Evolutionary conservation across 768 basidiomycete species (phyloP).

Genomic region (Lactarius evosmus): DNA sequence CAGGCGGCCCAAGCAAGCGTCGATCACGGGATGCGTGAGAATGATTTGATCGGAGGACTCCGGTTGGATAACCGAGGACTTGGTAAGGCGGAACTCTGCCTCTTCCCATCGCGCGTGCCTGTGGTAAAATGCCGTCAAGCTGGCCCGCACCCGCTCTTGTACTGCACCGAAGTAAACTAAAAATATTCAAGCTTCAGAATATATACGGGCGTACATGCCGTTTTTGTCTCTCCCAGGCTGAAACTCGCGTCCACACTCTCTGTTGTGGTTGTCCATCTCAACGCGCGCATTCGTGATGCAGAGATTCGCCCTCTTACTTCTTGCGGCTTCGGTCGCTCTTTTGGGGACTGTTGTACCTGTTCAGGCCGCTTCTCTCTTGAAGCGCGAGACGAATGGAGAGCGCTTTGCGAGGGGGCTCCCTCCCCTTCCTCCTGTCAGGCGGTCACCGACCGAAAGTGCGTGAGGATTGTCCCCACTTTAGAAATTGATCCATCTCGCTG

Average conservation of each 20-base stretch:
- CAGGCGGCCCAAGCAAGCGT: no score
- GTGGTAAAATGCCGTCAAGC: not conserved
- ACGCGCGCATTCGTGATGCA: constrained; percentile 2
- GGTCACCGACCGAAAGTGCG: not conserved
- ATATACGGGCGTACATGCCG: not conserved
- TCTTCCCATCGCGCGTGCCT: no score
- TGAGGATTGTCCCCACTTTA: not conserved
- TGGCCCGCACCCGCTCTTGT: not conserved
- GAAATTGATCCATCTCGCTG: not conserved
- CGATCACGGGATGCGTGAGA: not conserved
- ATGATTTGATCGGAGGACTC: not conserved
- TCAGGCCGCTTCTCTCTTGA: not conserved
- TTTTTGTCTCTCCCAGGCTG: not conserved
- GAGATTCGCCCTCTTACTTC: not conserved
- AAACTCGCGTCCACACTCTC: not conserved
- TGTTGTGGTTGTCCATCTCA: not conserved
- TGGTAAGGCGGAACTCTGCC: not conserved
- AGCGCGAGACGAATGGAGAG: constrained; percentile 3
- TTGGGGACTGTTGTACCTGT: not conserved
- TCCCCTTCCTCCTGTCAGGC: not conserved
- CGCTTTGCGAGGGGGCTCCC: constrained; percentile 8
- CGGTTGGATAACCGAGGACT: not conserved
- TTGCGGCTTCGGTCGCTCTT: not conserved
- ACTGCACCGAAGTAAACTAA: not conserved
- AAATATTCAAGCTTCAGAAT: not conserved